Evolutionary conservation across 495 filamentous ascomycete species (phyloP).

Genomic region (Rhypophila decipiens): DNA sequence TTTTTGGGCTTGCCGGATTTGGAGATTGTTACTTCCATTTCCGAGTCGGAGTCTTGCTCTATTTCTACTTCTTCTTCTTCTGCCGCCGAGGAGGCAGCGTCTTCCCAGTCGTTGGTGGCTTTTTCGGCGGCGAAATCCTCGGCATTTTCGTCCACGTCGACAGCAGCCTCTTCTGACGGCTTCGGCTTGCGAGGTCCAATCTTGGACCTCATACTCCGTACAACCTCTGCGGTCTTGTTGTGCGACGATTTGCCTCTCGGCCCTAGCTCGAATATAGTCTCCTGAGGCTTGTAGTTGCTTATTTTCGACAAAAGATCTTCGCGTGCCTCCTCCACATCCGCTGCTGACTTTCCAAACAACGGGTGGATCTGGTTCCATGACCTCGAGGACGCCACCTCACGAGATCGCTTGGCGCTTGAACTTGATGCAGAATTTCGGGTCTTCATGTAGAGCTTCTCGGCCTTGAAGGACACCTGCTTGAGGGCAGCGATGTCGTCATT

Average conservation of each 20-base stretch:
- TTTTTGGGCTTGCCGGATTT: slow-evolving; percentile 48
- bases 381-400: slow-evolving; percentile 61
- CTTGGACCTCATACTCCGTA: slow-evolving; percentile 61
- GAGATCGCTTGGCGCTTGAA: slow-evolving; percentile 80
- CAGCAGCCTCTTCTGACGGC: slow-evolving; percentile 27
- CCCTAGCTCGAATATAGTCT: slow-evolving; percentile 92
- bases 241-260: slow-evolving; percentile 55
- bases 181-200: slow-evolving; percentile 41
- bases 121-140: slow-evolving; percentile 33
- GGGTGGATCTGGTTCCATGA: slow-evolving; percentile 65
- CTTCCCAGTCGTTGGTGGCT: slow-evolving; percentile 1
- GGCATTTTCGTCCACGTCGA: slow-evolving; percentile 24
- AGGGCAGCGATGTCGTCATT: slow-evolving; percentile 65
- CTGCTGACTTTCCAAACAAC: slow-evolving; percentile 64
- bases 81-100: slow-evolving; percentile 19
- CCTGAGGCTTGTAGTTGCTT: slow-evolving; percentile 76
- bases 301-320: slow-evolving; percentile 81
- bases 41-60: slow-evolving; percentile 58
- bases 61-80: slow-evolving; percentile 29
- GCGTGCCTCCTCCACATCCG: slow-evolving; percentile 59
- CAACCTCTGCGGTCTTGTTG: slow-evolving; percentile 70
- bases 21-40: slow-evolving; percentile 79
- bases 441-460: slow-evolving; percentile 84
- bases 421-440: slow-evolving; percentile 83
- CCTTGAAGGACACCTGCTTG: slow-evolving; percentile 69